These are phyloP conservation scores for Leavenworthia alabamica DNA, from an alignment of 345 rosid species.

Conservation along the genomic window DNA sequence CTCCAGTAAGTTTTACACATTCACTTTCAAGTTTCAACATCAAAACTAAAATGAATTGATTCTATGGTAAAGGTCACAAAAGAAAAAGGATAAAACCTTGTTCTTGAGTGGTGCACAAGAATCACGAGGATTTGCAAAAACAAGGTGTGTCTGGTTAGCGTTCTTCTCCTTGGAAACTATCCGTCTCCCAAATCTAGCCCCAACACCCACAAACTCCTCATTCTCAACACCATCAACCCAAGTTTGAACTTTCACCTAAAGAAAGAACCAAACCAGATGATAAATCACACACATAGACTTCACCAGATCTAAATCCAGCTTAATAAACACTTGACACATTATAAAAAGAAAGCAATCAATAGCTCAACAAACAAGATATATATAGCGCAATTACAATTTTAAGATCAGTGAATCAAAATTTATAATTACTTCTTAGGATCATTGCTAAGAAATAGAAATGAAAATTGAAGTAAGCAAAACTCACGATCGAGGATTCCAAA, in stretches of 20 bases:
- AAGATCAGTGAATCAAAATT: neutral
- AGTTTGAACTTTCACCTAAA: slow-evolving; percentile 94
- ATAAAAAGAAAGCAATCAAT: neutral
- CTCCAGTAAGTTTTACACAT: neutral
- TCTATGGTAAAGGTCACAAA: neutral
- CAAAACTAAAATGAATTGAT: neutral
- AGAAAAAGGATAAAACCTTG: slow-evolving; percentile 47
- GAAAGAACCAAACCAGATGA: slow-evolving; percentile 6
- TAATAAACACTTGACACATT: neutral
- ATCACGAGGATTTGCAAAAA: slow-evolving; percentile 79
- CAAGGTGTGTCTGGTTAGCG: slow-evolving; percentile 65
- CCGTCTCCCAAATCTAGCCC: slow-evolving; percentile 82
- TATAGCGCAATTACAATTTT: neutral
- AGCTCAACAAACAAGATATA: neutral
- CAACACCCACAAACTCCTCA: slow-evolving; percentile 91
- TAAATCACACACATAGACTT: neutral
- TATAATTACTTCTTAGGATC: neutral
- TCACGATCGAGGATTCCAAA: neutral
- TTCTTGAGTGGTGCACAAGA: slow-evolving; percentile 58
- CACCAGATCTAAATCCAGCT: slow-evolving; percentile 12
- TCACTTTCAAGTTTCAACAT: slow-evolving; percentile 8
- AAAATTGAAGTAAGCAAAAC: neutral
- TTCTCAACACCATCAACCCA: slow-evolving; percentile 73
- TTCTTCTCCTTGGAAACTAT: slow-evolving; percentile 94
- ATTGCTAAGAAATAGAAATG: neutral